A percentile compares a stretch with the other conserved stretches of the same genome.
Evolutionary conservation across 2,329 filamentous ascomycete species (phyloP).

Genomic region (Allantophomopsis cytisporea): DNA sequence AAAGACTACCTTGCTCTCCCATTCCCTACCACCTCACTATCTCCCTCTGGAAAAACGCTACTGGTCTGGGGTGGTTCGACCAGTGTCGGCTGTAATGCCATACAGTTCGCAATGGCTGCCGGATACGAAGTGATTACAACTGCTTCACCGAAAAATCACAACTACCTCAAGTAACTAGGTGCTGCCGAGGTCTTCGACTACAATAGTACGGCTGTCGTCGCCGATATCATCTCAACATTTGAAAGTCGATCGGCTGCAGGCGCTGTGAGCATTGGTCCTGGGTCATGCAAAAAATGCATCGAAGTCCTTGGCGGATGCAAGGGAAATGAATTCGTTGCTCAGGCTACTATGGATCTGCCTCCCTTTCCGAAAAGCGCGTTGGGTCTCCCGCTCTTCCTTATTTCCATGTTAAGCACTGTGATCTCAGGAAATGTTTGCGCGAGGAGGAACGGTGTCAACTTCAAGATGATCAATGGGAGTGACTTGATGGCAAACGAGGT

Average conservation of each 20-base stretch:
- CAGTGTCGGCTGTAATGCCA: constrained; percentile 16
- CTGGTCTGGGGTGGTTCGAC: constrained; percentile 13
- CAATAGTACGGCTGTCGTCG: constrained; percentile 10
- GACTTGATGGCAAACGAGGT: constrained; percentile 14
- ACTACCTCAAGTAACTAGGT: constrained; percentile 21
- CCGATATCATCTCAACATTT: constrained; percentile 16
- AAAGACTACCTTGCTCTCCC: constrained; percentile 9
- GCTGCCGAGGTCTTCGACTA: constrained; percentile 26
- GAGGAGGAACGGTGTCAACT: constrained; percentile 6
- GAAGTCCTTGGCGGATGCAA: no score
- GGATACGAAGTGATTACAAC: constrained; percentile 25
- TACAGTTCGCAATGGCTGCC: constrained; percentile 25
- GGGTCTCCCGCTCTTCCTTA: no score
- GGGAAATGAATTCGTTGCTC: no score
- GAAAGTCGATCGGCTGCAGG: constrained; percentile 18
- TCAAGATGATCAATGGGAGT: constrained; percentile 12
- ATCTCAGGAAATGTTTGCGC: background rate
- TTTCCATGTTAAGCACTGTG: constrained; percentile 10
- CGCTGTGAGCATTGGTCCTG: constrained; percentile 17
- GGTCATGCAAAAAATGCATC: no score
- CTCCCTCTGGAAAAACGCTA: no score
- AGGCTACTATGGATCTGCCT: constrained; percentile 14
- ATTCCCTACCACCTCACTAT: no score
- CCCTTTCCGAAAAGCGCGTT: background rate
- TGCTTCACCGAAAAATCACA: constrained; percentile 20